Conservation (phyloP, 1,139 yeast species). For the Hyphopichia buzzinii region DNA sequence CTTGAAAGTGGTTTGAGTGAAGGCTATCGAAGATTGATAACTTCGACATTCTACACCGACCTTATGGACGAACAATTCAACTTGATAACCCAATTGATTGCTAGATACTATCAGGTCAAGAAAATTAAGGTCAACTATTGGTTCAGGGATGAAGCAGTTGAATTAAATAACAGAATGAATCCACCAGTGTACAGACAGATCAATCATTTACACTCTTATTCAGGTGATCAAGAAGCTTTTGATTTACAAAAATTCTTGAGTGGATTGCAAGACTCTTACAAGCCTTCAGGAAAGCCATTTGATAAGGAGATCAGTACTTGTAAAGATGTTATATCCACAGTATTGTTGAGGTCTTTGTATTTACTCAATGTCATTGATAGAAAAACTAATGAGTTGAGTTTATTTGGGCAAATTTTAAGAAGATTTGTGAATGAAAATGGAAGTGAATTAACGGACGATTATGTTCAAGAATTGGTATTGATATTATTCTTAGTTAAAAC, state of each 20-base stretch:
- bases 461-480: constrained; percentile 38
- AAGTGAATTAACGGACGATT: constrained; percentile 22
- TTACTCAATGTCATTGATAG: constrained; percentile 55
- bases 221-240: constrained; percentile 26
- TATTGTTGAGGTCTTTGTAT: constrained; percentile 56
- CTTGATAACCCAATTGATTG: constrained; percentile 67
- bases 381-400: constrained; percentile 39
- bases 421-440: constrained; percentile 22
- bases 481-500: constrained; percentile 43
- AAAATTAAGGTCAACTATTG: constrained; percentile 58
- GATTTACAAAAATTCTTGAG: constrained; percentile 33
- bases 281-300: constrained; percentile 12
- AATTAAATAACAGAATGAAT: constrained; percentile 51
- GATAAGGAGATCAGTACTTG: constrained; percentile 31
- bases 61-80: constrained; percentile 62
- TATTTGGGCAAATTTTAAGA: constrained; percentile 57
- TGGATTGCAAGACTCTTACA: constrained; percentile 17
- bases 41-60: constrained; percentile 43
- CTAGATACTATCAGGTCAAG: constrained; percentile 84
- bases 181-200: constrained; percentile 38
- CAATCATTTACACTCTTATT: constrained; percentile 32
- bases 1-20: constrained; percentile 62
- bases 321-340: constrained; percentile 60
- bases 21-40: constrained; percentile 57
- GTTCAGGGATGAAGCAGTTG: constrained; percentile 50